Evolutionary conservation across 108 stramenopile species (phyloP).

Genomic region (Cyclotella cryptica): DNA sequence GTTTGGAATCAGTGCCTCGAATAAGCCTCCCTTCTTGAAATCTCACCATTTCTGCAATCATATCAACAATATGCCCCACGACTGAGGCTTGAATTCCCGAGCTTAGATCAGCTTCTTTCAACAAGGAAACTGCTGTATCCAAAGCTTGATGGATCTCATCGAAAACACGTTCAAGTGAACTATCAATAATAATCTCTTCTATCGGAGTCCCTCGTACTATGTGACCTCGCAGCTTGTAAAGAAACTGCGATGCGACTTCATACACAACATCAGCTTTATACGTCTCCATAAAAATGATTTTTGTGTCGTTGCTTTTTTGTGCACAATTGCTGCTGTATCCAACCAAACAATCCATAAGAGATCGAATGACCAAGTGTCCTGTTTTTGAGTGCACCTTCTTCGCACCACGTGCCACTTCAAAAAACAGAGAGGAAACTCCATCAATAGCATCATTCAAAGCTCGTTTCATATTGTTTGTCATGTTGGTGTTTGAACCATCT

Average conservation of each 20-base stretch:
- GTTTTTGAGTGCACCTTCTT: conserved; percentile 77
- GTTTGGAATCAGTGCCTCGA: conserved; percentile 13
- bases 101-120: conserved; percentile 9
- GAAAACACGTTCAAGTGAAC: conserved; percentile 40
- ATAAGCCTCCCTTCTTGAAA: conserved; percentile 54
- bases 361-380: conserved; percentile 58
- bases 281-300: conserved; percentile 12
- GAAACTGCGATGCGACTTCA: conserved; percentile 48
- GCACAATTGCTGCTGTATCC: conserved; percentile 7
- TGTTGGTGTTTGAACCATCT: conserved; percentile 4
- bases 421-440: conserved; percentile 77
- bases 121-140: conserved; percentile 13
- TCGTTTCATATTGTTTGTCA: conserved; percentile 43
- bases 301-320: conserved; percentile 19
- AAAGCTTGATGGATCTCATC: conserved; percentile 45
- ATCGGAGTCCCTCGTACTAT: conserved; percentile 28
- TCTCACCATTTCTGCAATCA: conserved; percentile 42
- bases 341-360: conserved; percentile 59
- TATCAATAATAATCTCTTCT: conserved; percentile 14
- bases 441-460: conserved; percentile 75
- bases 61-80: conserved; percentile 43
- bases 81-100: conserved; percentile 21
- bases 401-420: conserved; percentile 74
- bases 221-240: conserved; percentile 55
- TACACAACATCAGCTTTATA: conserved; percentile 40